Evolutionary conservation across 306 rosid genomes (phyloP).

Genomic region (Dicorynia guianensis): DNA sequence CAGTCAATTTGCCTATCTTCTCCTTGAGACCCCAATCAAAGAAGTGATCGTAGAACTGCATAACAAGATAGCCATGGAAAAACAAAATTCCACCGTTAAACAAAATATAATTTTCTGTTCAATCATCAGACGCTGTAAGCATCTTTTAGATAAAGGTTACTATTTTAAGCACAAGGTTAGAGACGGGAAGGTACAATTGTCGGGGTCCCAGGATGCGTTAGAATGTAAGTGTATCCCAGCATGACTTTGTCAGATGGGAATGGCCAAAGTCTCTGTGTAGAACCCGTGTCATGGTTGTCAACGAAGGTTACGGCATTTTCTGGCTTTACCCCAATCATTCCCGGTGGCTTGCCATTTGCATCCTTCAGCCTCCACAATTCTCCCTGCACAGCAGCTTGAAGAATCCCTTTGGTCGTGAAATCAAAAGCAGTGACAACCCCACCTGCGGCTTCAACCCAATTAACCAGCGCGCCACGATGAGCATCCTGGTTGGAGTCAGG

Average conservation of each 20-base stretch:
- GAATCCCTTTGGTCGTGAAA: slow-evolving; percentile 61
- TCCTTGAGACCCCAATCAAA: slow-evolving; percentile 76
- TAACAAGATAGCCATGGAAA: not conserved
- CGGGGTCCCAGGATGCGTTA: slow-evolving; percentile 87
- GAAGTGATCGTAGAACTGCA: slow-evolving; percentile 85
- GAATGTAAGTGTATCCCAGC: slow-evolving; percentile 81
- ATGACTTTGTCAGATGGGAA: slow-evolving; percentile 76
- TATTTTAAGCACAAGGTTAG: not conserved
- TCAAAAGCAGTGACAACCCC: slow-evolving; percentile 60
- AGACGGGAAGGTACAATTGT: slow-evolving; percentile 54
- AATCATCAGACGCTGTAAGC: not conserved
- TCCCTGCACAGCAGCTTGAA: slow-evolving; percentile 64
- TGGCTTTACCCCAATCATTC: slow-evolving; percentile 76
- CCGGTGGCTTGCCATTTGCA: slow-evolving; percentile 67
- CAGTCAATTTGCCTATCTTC: slow-evolving; percentile 50
- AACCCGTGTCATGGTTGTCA: slow-evolving; percentile 84
- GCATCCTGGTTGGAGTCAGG: slow-evolving; percentile 52
- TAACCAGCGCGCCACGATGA: slow-evolving; percentile 41
- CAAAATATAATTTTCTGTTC: not conserved
- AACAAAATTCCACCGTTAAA: slow-evolving; percentile 6
- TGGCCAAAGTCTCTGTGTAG: slow-evolving; percentile 67
- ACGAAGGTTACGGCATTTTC: slow-evolving; percentile 76
- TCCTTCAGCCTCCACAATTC: slow-evolving; percentile 69
- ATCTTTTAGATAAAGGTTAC: not conserved
- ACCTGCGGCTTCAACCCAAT: slow-evolving; percentile 51